A percentile compares a stretch with the other conserved stretches of the same genome.
Evolutionary conservation across 495 filamentous ascomycete genomes (phyloP).

Genomic region (Neurospora sp.): DNA sequence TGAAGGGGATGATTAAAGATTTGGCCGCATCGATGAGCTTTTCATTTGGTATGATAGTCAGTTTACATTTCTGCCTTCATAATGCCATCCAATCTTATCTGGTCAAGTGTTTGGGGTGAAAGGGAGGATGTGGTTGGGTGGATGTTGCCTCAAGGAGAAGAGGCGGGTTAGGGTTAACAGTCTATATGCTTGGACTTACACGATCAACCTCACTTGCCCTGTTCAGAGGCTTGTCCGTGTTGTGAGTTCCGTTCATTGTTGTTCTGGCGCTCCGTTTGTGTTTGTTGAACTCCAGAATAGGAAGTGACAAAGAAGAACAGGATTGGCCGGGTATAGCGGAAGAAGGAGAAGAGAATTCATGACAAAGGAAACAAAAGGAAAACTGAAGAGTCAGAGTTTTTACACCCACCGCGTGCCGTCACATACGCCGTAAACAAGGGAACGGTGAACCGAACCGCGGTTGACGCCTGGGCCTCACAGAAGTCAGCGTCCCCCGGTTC

Average conservation of each 20-base stretch:
- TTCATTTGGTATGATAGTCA: neutral
- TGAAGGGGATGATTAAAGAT: slow-evolving; percentile 67
- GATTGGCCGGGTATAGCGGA: neutral
- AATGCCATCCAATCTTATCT: neutral
- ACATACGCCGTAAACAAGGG: neutral
- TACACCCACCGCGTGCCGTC: neutral
- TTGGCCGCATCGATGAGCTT: slow-evolving; percentile 67
- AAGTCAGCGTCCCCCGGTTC: neutral
- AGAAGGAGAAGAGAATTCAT: neutral
- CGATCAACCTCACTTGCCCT: slow-evolving; percentile 28
- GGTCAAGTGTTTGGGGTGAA: neutral
- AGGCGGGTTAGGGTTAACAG: neutral
- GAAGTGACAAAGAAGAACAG: neutral
- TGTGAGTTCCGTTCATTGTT: slow-evolving; percentile 15
- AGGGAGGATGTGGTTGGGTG: neutral
- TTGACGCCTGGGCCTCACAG: neutral
- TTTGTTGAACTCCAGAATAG: neutral
- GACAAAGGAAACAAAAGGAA: neutral
- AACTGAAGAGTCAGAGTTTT: neutral
- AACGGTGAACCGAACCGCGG: neutral
- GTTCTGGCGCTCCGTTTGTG: neutral
- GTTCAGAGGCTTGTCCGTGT: slow-evolving; percentile 10
- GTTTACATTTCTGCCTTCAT: neutral
- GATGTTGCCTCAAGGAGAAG: neutral
- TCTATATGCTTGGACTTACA: slow-evolving; percentile 28